Percentiles rank a stretch among this genome's conserved stretches.
Conservation (phyloP, 768 basidiomycete genomes). For the Cystofilobasidium capitatum region DNA sequence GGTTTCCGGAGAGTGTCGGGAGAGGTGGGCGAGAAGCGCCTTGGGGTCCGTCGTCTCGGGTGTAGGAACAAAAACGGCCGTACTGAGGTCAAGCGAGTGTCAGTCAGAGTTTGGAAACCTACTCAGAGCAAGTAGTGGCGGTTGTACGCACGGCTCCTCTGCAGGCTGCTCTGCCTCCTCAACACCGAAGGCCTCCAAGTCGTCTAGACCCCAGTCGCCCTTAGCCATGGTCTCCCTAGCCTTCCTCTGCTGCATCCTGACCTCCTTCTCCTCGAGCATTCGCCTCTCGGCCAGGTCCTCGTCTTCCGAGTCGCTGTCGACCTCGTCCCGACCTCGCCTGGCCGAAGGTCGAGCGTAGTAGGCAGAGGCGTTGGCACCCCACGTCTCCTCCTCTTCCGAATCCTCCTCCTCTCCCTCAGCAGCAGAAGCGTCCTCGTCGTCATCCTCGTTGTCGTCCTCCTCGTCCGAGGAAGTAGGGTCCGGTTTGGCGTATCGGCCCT, state of each 20-base stretch:
- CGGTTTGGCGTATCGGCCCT: conserved; percentile 26
- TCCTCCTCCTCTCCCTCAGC: conserved; percentile 6
- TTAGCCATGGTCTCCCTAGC: conserved; percentile 60
- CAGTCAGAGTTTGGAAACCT: neutral
- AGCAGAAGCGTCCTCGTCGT: neutral
- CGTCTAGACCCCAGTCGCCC: conserved; percentile 71
- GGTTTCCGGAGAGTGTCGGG: conserved; percentile 66
- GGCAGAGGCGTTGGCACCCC: conserved; percentile 68
- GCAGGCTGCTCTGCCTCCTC: conserved; percentile 40
- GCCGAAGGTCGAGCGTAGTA: conserved; percentile 59
- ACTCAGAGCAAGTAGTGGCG: neutral
- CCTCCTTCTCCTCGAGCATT: conserved; percentile 80
- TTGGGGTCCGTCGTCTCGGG: conserved; percentile 21
- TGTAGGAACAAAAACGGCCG: neutral
- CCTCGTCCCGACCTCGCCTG: conserved; percentile 40
- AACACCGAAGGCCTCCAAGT: conserved; percentile 24
- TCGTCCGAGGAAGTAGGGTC: conserved; percentile 9
- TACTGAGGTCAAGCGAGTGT: neutral
- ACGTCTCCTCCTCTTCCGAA: conserved; percentile 52
- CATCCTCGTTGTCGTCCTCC: neutral
- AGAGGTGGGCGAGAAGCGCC: conserved; percentile 55
- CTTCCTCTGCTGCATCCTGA: conserved; percentile 65
- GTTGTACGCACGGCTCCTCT: neutral
- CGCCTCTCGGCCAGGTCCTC: conserved; percentile 76
- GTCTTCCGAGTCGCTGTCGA: conserved; percentile 51